phyloP scores from a whole-genome alignment of 164 flowering plant species.

The Chloranthus sessilifolius region DNA sequence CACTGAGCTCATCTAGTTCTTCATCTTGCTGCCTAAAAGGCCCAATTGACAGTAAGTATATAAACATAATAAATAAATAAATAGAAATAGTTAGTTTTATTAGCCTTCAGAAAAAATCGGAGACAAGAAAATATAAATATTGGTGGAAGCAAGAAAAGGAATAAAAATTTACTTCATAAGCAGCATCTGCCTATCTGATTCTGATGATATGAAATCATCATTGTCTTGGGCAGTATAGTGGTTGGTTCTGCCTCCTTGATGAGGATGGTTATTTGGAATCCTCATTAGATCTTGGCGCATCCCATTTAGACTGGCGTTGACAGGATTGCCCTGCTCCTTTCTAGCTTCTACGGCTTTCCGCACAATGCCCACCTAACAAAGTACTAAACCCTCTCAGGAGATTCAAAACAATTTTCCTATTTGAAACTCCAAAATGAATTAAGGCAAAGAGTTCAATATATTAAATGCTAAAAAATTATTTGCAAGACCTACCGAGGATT shows the following conservation, averaged over 20 bases:
- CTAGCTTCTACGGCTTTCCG: conserved; percentile 55
- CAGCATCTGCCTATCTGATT: conserved; percentile 78
- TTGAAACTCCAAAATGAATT: background rate
- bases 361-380: conserved; percentile 43
- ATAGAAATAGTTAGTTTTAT: too few relatives aligned
- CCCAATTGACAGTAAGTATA: conserved; percentile 13
- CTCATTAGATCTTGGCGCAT: conserved; percentile 75
- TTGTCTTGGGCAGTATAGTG: conserved; percentile 37
- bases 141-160: background rate
- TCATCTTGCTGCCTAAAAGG: conserved; percentile 84
- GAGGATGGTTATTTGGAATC: conserved; percentile 35
- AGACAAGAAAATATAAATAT: too few relatives aligned
- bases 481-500: too few relatives aligned
- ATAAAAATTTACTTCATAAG: conserved; percentile 46
- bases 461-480: too few relatives aligned
- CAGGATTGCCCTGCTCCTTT: conserved; percentile 28
- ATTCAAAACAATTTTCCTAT: background rate
- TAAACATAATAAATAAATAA: too few relatives aligned
- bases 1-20: conserved; percentile 91
- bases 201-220: conserved; percentile 74
- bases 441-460: background rate
- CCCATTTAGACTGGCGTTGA: conserved; percentile 32
- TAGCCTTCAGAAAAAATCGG: too few relatives aligned
- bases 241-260: conserved; percentile 27
- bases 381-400: background rate